These are phyloP conservation scores for Glaciozyma martinii DNA, from an alignment of 768 basidiomycete genomes.

Conservation along the genomic window DNA sequence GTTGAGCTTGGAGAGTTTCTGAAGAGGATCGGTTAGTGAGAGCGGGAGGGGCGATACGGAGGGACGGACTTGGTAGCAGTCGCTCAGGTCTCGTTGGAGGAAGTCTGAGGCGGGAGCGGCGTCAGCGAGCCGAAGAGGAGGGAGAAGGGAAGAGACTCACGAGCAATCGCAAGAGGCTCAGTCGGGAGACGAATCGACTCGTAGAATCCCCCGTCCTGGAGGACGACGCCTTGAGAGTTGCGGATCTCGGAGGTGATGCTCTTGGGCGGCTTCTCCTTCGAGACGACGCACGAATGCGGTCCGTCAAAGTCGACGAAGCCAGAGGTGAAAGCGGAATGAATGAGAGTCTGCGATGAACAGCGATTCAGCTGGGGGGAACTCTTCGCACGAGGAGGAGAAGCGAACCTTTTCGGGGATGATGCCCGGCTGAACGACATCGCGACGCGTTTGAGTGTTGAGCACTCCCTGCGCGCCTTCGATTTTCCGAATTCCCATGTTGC, in stretches of 20 bases:
- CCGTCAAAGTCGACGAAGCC: constrained; percentile 13
- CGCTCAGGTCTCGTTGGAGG: constrained; percentile 23
- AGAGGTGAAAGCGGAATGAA: constrained; percentile 18
- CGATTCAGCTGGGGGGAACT: background rate
- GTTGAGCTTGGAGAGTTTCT: constrained; percentile 13
- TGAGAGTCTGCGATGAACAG: constrained; percentile 9
- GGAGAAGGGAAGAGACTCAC: background rate
- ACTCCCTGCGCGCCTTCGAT: constrained; percentile 17
- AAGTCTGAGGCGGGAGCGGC: constrained; percentile 11
- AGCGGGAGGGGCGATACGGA: background rate
- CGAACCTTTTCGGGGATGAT: constrained; percentile 22
- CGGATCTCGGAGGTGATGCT: constrained; percentile 5
- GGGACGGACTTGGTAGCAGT: constrained; percentile 12
- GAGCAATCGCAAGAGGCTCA: constrained; percentile 23
- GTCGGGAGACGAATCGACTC: constrained; percentile 9
- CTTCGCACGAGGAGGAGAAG: background rate
- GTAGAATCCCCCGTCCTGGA: constrained; percentile 14
- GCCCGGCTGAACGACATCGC: constrained; percentile 16
- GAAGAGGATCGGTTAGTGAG: background rate
- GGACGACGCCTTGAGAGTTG: constrained; percentile 7
- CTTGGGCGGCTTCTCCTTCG: background rate
- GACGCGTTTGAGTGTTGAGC: constrained; percentile 13
- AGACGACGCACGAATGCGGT: constrained; percentile 15
- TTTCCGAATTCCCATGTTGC: constrained; percentile 21
- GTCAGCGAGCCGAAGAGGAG: background rate